Percentiles rank a stretch among this genome's conserved stretches.
phyloP scores from a whole-genome alignment of 306 rosid genomes.

The Heteromeles arbutifolia region DNA sequence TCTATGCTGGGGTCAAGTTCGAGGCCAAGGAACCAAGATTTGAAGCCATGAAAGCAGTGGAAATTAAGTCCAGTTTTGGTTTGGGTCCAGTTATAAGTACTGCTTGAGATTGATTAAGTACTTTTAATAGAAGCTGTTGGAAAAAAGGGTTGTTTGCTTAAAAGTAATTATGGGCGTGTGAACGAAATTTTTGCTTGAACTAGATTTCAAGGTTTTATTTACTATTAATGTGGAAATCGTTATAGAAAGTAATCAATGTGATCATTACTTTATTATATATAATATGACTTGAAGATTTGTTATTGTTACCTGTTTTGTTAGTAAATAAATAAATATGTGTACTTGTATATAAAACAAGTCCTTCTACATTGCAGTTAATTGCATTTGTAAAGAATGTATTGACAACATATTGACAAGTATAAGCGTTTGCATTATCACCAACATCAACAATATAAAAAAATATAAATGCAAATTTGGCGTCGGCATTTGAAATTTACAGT shows the following conservation, averaged over 20 bases:
- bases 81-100: conserved; percentile 54
- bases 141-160: not conserved
- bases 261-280: not conserved
- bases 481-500: not conserved
- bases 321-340: not conserved
- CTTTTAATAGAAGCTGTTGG: not conserved
- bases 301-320: not conserved
- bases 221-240: conserved; percentile 4
- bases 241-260: conserved; percentile 14
- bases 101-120: conserved; percentile 21
- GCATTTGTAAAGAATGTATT: too few relatives aligned
- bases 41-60: conserved; percentile 60
- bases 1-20: conserved; percentile 60
- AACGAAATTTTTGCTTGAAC: not conserved
- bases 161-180: not conserved
- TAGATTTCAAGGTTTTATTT: not conserved
- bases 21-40: conserved; percentile 87
- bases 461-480: too few relatives aligned
- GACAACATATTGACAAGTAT: not conserved
- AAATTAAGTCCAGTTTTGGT: conserved; percentile 32
- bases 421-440: too few relatives aligned
- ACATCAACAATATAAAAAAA: too few relatives aligned
- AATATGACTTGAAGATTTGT: not conserved
- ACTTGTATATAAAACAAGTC: too few relatives aligned
- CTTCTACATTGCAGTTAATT: too few relatives aligned